A percentile compares a stretch with the other conserved stretches of the same genome.
Conservation (phyloP, 139 green algal genomes). For the Trebouxia sp. region DNA sequence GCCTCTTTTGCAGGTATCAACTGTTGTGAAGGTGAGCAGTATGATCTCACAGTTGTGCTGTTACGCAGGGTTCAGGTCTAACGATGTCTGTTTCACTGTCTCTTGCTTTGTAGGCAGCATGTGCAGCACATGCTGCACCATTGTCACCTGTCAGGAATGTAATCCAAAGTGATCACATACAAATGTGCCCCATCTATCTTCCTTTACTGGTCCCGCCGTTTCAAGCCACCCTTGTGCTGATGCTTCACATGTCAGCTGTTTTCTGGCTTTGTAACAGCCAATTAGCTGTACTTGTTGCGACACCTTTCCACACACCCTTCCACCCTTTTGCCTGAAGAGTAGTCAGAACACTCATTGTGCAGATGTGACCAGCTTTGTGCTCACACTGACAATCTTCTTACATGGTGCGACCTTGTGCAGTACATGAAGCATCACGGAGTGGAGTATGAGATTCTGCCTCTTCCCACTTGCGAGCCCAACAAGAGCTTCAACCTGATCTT, state of each 20-base stretch:
- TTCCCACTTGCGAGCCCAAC: conserved; percentile 54
- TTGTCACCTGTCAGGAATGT: no score
- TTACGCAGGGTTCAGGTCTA: background rate
- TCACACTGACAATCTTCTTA: no score
- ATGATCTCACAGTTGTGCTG: conserved; percentile 13
- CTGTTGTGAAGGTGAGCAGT: conserved; percentile 12
- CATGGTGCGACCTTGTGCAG: background rate
- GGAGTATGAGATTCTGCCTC: conserved; percentile 40
- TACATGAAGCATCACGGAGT: conserved; percentile 53
- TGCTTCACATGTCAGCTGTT: no score
- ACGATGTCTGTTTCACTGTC: background rate
- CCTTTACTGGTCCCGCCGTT: no score
- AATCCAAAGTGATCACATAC: no score
- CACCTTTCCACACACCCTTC: no score
- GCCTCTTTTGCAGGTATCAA: conserved; percentile 20
- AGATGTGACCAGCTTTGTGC: background rate
- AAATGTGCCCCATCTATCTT: no score
- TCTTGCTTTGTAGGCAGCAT: background rate
- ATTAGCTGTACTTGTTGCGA: no score
- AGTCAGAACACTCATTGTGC: background rate
- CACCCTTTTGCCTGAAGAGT: background rate
- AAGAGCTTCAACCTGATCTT: conserved; percentile 56
- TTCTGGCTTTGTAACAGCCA: no score
- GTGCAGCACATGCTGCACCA: background rate
- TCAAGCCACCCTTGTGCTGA: no score